phyloP scores from a whole-genome alignment of 1,284 basidiomycete genomes.

The Ganoderma multipileum region DNA sequence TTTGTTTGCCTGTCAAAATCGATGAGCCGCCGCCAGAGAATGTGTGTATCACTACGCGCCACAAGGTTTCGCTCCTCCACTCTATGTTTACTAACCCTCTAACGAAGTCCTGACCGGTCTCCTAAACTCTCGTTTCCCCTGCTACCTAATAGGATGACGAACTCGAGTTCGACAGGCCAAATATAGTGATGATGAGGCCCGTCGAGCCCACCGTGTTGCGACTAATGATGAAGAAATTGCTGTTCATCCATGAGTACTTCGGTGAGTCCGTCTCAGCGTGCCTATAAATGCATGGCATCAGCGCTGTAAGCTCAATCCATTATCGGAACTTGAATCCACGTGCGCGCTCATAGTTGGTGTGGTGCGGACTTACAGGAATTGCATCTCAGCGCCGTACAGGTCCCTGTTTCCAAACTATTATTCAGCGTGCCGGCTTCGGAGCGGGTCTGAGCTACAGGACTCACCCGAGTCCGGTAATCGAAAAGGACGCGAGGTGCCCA shows the following conservation, averaged over 20 bases:
- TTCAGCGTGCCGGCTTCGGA: not conserved
- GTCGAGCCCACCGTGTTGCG: not conserved
- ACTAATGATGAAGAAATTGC: conserved; percentile 4
- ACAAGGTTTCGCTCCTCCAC: too few species aligned
- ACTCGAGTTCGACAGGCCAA: not conserved
- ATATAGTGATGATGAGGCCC: not conserved
- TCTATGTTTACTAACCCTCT: too few species aligned
- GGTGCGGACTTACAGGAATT: not conserved
- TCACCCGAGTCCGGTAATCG: not conserved
- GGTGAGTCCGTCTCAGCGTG: conserved; percentile 3
- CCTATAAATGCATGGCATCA: not conserved
- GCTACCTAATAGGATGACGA: not conserved
- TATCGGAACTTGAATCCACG: not conserved
- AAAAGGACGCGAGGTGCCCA: not conserved
- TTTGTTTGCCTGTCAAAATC: too few species aligned
- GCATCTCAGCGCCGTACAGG: not conserved
- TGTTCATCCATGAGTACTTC: conserved; percentile 8
- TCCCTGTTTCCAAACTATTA: not conserved
- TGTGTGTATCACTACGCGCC: too few species aligned
- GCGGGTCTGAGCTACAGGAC: not conserved
- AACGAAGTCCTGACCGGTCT: too few species aligned
- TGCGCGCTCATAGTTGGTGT: not conserved
- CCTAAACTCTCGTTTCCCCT: not conserved
- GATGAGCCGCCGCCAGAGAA: too few species aligned
- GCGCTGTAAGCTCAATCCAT: not conserved